phyloP scores from a whole-genome alignment of 148 eudicot genomes.

The Vaccinium vitisidaea region DNA sequence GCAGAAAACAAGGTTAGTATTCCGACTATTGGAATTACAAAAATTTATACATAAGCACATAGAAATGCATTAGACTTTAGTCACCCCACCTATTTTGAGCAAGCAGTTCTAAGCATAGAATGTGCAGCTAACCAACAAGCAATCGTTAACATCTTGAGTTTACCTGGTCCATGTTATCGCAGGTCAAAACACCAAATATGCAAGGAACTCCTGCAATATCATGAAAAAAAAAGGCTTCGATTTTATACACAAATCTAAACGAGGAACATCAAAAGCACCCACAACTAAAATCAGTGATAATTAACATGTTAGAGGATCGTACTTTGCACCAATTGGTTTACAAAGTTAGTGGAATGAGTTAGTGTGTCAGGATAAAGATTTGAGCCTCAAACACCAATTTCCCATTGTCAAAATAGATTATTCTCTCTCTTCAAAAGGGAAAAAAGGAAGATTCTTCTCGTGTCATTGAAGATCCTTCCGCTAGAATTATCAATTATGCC shows the following conservation, averaged over 20 bases:
- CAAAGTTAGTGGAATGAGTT: background rate
- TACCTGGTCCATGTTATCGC: slow-evolving; percentile 98
- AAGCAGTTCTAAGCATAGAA: background rate
- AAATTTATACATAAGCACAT: background rate
- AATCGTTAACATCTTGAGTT: background rate
- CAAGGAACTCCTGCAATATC: slow-evolving; percentile 83
- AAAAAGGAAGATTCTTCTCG: background rate
- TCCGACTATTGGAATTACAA: background rate
- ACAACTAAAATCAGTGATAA: background rate
- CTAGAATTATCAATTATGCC: too few species aligned
- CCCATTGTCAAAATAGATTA: background rate
- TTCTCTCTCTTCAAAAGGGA: background rate
- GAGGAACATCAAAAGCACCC: background rate
- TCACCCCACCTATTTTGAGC: background rate
- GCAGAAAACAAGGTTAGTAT: background rate
- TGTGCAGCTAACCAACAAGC: background rate
- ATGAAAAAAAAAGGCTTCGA: background rate
- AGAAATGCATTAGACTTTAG: background rate
- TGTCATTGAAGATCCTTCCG: background rate
- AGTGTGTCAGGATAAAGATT: background rate
- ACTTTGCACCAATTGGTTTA: background rate
- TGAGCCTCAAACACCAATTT: background rate
- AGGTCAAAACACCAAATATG: slow-evolving; percentile 91
- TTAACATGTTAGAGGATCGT: background rate
- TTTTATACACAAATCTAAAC: background rate